phyloP scores from a whole-genome alignment of 371 early-diverging fungal genomes.

The Enterospora canceri region DNA sequence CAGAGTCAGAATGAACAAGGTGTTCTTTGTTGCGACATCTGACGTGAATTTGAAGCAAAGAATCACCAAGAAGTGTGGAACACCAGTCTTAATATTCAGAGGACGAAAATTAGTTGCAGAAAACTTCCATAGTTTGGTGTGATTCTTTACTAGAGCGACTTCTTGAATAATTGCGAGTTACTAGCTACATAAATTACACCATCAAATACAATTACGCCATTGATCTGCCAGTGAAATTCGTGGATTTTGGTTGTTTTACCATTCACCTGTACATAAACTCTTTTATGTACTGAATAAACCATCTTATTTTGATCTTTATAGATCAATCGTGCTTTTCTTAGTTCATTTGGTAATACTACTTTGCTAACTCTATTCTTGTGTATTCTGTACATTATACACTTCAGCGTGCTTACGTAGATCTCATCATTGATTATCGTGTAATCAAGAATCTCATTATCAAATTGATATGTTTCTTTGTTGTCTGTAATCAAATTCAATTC shows the following conservation, averaged over 20 bases:
- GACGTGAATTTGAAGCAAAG: constrained; percentile 90
- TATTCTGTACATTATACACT: no score
- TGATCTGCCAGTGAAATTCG: not conserved
- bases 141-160: not conserved
- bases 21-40: constrained; percentile 97
- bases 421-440: no score
- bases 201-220: not conserved
- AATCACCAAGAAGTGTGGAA: constrained; percentile 87
- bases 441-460: no score
- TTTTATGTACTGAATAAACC: no score
- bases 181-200: not conserved
- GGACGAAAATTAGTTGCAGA: constrained; percentile 80
- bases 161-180: not conserved
- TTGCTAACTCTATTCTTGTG: no score
- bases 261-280: no score
- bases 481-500: no score
- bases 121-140: constrained; percentile 60
- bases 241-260: not conserved
- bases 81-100: constrained; percentile 95
- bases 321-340: no score
- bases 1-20: constrained; percentile 79
- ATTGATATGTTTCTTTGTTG: no score
- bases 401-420: no score
- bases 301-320: no score
- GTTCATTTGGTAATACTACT: no score